These are phyloP conservation scores for Yamadazyma scolyti DNA, from an alignment of 805 yeast species.

Conservation along the genomic window DNA sequence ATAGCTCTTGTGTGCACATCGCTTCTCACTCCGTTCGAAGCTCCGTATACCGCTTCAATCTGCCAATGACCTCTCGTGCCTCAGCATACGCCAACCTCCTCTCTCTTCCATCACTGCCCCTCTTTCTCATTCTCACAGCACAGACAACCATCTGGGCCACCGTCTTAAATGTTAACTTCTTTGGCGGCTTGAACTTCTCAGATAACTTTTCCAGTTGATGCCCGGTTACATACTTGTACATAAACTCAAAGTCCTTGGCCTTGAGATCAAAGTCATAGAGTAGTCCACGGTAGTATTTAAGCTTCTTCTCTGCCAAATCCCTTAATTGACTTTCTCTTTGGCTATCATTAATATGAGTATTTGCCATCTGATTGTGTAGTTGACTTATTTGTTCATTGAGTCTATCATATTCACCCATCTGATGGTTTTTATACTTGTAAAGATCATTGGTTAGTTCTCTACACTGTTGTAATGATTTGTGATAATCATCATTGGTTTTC, in stretches of 20 bases:
- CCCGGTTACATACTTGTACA: slow-evolving; percentile 29
- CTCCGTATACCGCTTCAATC: too few relatives aligned
- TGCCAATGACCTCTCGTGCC: too few relatives aligned
- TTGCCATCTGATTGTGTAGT: too few relatives aligned
- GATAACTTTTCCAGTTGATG: slow-evolving; percentile 20
- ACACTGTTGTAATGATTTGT: slow-evolving; percentile 21
- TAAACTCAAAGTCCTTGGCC: slow-evolving; percentile 30
- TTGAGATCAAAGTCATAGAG: slow-evolving; percentile 39
- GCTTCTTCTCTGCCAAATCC: slow-evolving; percentile 27
- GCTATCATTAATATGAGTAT: too few relatives aligned
- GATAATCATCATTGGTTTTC: slow-evolving; percentile 27
- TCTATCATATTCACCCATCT: too few relatives aligned
- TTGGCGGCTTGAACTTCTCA: slow-evolving; percentile 31
- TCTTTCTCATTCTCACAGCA: slow-evolving; percentile 26
- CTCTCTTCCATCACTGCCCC: slow-evolving; percentile 23
- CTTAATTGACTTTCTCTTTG: too few relatives aligned
- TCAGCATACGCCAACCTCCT: slow-evolving; percentile 21
- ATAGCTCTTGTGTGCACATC: too few relatives aligned
- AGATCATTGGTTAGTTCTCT: too few relatives aligned
- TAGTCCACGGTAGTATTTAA: slow-evolving; percentile 44
- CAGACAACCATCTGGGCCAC: slow-evolving; percentile 39
- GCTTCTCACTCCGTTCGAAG: too few relatives aligned
- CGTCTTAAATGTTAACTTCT: slow-evolving; percentile 23
- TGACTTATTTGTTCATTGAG: too few relatives aligned
- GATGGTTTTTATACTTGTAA: slow-evolving; percentile 4